Percentiles rank a stretch among this genome's conserved stretches.
phyloP scores from a whole-genome alignment of 495 filamentous ascomycete genomes.

The Chlorociboria aeruginascens region DNA sequence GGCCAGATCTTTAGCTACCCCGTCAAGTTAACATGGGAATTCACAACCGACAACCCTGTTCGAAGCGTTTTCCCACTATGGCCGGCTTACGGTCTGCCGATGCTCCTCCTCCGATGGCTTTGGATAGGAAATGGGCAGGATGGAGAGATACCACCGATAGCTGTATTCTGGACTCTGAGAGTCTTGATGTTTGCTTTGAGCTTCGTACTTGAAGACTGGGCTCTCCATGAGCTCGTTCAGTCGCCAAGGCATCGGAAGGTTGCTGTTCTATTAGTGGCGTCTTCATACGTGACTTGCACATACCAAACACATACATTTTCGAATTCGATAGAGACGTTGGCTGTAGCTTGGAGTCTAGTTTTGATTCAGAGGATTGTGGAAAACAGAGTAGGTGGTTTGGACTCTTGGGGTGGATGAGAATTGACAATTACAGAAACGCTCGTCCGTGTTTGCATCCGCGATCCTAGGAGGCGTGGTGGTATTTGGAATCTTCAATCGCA shows the following conservation, averaged over 20 bases:
- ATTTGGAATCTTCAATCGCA: constrained; percentile 85
- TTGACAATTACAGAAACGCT: constrained; percentile 41
- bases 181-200: constrained; percentile 83
- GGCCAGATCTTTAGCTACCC: constrained; percentile 85
- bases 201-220: constrained; percentile 97
- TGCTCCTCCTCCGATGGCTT: constrained; percentile 82
- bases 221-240: constrained; percentile 77
- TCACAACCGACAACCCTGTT: constrained; percentile 71
- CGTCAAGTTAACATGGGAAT: constrained; percentile 85
- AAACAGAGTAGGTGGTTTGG: constrained; percentile 46
- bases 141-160: constrained; percentile 49
- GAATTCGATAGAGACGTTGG: constrained; percentile 88
- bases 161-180: constrained; percentile 81
- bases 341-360: constrained; percentile 84
- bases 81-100: constrained; percentile 83
- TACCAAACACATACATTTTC: constrained; percentile 98
- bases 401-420: background rate
- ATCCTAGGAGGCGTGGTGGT: constrained; percentile 71
- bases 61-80: constrained; percentile 95
- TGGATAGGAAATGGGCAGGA: constrained; percentile 51
- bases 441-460: constrained; percentile 60
- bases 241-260: constrained; percentile 54
- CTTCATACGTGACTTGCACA: constrained; percentile 97
- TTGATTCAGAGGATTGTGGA: constrained; percentile 74
- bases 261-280: constrained; percentile 73